phyloP scores from a whole-genome alignment of 495 filamentous ascomycete genomes.

The Penicillium steckii region DNA sequence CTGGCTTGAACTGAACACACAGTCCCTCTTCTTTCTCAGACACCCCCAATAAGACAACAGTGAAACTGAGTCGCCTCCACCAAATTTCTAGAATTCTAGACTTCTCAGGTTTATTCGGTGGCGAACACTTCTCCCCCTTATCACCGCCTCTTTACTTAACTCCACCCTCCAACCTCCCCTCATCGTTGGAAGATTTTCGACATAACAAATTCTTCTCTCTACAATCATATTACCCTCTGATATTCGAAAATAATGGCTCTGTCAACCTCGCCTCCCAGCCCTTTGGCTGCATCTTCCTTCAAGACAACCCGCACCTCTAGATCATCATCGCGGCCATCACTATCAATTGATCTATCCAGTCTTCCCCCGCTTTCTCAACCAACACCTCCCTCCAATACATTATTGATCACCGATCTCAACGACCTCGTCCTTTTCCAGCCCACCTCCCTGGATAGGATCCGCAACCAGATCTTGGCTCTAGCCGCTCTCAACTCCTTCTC shows the following conservation, averaged over 20 bases:
- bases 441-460: slow-evolving; percentile 71
- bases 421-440: slow-evolving; percentile 77
- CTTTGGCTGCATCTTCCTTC: slow-evolving; percentile 24
- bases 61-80: background rate
- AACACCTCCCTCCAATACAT: slow-evolving; percentile 84
- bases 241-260: slow-evolving; percentile 20
- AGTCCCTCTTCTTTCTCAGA: background rate
- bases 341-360: slow-evolving; percentile 78
- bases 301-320: slow-evolving; percentile 44
- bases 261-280: slow-evolving; percentile 25
- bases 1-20: no score
- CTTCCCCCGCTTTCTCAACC: slow-evolving; percentile 78
- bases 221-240: background rate
- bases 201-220: background rate
- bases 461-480: slow-evolving; percentile 61
- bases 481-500: slow-evolving; percentile 83
- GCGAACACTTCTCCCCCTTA: slow-evolving; percentile 3
- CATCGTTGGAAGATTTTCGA: background rate
- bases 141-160: background rate
- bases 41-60: background rate
- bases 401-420: slow-evolving; percentile 85
- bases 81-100: slow-evolving; percentile 5
- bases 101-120: slow-evolving; percentile 3
- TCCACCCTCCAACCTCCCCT: background rate
- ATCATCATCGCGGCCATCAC: slow-evolving; percentile 44